phyloP scores from a whole-genome alignment of 1,139 yeast species.

The Zygosaccharomyces pseudobailii region DNA sequence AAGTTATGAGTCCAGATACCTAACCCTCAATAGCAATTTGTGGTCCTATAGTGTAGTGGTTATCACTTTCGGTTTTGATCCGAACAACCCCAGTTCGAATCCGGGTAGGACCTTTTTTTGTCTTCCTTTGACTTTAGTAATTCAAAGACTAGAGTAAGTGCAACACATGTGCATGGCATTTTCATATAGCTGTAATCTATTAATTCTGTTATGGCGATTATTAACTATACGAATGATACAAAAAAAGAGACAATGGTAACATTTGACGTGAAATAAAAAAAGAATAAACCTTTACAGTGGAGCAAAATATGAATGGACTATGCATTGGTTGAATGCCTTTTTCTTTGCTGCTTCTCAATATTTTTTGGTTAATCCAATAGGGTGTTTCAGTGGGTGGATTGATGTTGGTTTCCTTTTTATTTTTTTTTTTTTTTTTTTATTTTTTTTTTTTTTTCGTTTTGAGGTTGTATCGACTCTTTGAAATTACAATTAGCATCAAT shows the following conservation, averaged over 20 bases:
- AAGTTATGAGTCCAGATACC: too few species aligned
- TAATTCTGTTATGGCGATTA: background rate
- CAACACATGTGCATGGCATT: too few species aligned
- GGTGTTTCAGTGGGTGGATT: background rate
- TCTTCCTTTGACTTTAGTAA: background rate
- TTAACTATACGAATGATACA: constrained; percentile 2
- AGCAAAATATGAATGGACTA: background rate
- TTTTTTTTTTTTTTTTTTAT: background rate
- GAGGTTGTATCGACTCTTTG: background rate
- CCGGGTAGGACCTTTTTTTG: constrained; percentile 78
- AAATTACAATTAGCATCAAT: constrained; percentile 6
- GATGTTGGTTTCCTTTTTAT: constrained; percentile 1
- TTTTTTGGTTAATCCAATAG: background rate
- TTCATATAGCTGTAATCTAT: background rate
- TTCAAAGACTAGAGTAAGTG: too few species aligned
- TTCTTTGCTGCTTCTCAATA: background rate
- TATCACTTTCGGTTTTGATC: constrained; percentile 68
- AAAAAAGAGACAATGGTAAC: background rate
- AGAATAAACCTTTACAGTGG: background rate
- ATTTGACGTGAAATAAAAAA: background rate
- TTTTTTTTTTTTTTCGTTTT: background rate
- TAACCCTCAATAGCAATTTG: too few species aligned
- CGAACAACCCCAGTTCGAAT: constrained; percentile 93
- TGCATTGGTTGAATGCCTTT: background rate
- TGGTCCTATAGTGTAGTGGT: constrained; percentile 55